phyloP scores from a whole-genome alignment of 2,329 filamentous ascomycete species.

The Xylaria sp. region DNA sequence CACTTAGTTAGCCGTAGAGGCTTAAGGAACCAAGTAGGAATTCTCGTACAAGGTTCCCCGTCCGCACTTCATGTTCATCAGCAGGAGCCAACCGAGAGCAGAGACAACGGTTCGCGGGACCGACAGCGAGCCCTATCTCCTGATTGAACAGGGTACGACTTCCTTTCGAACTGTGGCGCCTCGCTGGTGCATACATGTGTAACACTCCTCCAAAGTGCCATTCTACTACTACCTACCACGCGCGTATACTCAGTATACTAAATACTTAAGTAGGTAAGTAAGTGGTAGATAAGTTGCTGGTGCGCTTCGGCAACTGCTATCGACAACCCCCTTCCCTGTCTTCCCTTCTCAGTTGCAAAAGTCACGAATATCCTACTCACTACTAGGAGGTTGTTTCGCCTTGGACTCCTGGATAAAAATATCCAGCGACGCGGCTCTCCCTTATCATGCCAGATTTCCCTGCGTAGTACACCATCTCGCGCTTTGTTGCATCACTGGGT shows the following conservation, averaged over 20 bases:
- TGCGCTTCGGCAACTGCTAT: neutral
- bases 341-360: neutral
- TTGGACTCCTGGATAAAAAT: neutral
- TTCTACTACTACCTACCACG: neutral
- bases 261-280: neutral
- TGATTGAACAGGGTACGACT: constrained; percentile 20
- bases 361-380: neutral
- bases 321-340: neutral
- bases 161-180: constrained; percentile 13
- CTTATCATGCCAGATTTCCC: neutral
- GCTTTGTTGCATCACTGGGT: constrained; percentile 17
- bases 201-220: constrained; percentile 20
- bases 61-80: neutral
- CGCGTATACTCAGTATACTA: neutral
- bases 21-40: neutral
- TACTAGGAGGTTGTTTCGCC: neutral
- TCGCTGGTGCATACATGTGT: constrained; percentile 26
- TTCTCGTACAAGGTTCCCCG: neutral
- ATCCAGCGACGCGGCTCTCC: neutral
- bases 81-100: constrained; percentile 9
- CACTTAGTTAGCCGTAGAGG: neutral
- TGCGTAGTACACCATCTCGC: constrained; percentile 3
- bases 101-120: constrained; percentile 16
- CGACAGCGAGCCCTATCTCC: constrained; percentile 23
- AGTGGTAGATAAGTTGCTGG: constrained; percentile 1